Conservation (phyloP, 2,329 filamentous ascomycete species). For the Fusarium poae region DNA sequence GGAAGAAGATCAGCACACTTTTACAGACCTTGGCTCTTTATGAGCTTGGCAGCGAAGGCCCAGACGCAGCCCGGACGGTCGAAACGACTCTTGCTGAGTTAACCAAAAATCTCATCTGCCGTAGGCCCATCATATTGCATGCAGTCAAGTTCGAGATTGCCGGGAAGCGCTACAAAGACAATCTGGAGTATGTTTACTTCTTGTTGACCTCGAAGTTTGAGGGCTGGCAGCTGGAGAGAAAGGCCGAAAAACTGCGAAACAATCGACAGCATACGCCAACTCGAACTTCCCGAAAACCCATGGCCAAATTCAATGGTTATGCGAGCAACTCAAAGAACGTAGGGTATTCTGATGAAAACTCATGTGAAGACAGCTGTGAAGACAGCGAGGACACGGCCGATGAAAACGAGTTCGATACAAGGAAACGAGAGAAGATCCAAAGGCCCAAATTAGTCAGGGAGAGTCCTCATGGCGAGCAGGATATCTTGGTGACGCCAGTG, state of each 20-base stretch:
- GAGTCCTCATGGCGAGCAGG: not conserved
- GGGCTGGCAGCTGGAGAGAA: not conserved
- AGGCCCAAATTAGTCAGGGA: constrained; percentile 17
- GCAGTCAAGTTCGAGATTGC: not conserved
- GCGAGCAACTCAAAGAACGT: not conserved
- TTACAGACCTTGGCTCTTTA: not conserved
- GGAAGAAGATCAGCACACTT: not conserved
- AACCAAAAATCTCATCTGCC: constrained; percentile 6
- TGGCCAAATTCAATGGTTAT: not conserved
- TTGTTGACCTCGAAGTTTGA: not conserved
- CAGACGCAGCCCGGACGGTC: not conserved
- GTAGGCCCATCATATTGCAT: not conserved
- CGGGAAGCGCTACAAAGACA: not conserved
- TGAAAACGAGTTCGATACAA: not conserved
- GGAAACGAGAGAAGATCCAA: not conserved
- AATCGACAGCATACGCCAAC: not conserved
- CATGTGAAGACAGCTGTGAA: not conserved
- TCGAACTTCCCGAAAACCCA: not conserved
- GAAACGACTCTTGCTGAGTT: not conserved
- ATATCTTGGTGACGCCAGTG: constrained; percentile 7
- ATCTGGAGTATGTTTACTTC: not conserved
- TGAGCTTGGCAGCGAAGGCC: not conserved
- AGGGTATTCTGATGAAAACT: not conserved
- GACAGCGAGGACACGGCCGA: not conserved
- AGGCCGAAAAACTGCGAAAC: not conserved